Percentiles rank a stretch among this genome's conserved stretches.
Evolutionary conservation across 495 filamentous ascomycete species (phyloP).

Genomic region (Achaetomiella virescens): DNA sequence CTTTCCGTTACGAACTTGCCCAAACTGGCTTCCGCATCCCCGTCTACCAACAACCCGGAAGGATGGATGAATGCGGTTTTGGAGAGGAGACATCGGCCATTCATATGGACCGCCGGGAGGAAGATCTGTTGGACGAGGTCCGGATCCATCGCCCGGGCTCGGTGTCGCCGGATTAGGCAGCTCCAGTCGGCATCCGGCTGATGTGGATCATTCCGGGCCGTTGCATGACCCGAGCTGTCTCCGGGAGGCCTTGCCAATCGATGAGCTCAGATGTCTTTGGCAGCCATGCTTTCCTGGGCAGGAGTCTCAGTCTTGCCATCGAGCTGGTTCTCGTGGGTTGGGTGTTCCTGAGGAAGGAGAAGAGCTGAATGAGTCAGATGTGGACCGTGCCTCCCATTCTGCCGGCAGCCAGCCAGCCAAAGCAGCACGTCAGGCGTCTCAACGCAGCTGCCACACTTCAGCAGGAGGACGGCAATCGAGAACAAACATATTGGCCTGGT

Average conservation of each 20-base stretch:
- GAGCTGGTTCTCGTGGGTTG: no score
- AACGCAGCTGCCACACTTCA: no score
- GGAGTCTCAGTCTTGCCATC: no score
- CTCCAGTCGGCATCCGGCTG: background rate
- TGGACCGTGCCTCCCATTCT: conserved; percentile 9
- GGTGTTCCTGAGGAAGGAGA: background rate
- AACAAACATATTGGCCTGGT: background rate
- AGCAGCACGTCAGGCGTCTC: background rate
- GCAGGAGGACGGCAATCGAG: no score
- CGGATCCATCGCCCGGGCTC: conserved; percentile 3
- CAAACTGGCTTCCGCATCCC: background rate
- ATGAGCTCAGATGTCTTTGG: background rate
- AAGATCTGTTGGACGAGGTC: background rate
- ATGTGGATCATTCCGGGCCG: conserved; percentile 1
- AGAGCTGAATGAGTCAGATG: background rate
- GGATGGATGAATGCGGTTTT: background rate
- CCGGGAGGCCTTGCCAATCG: background rate
- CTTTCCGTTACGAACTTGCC: no score
- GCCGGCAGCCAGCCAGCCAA: background rate
- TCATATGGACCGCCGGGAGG: background rate
- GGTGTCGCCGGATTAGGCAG: conserved; percentile 20
- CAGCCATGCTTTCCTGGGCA: background rate
- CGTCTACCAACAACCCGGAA: background rate
- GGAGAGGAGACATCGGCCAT: background rate
- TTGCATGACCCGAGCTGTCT: background rate